These are phyloP conservation scores for Lanzia echinophila DNA, from an alignment of 2,329 filamentous ascomycete species.

Conservation along the genomic window DNA sequence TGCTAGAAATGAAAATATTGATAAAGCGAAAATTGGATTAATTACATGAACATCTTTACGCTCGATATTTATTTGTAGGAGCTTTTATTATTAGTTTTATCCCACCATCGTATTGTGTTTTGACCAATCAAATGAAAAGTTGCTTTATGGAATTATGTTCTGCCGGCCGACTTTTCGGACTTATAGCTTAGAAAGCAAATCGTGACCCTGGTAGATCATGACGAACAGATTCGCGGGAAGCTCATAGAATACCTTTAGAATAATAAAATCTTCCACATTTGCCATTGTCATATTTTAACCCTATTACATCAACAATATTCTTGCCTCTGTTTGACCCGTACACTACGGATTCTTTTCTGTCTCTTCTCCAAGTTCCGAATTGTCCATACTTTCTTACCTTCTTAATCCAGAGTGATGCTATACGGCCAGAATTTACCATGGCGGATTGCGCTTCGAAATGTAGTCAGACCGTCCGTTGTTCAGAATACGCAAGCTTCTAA, in stretches of 20 bases:
- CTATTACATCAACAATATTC: not conserved
- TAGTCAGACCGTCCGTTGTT: slow-evolving; percentile 16
- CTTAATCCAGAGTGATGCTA: slow-evolving; percentile 42
- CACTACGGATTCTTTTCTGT: not conserved
- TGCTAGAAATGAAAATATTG: not conserved
- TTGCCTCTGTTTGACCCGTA: not conserved
- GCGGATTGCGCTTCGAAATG: slow-evolving; percentile 45
- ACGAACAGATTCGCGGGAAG: slow-evolving; percentile 8
- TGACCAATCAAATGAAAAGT: too few species aligned
- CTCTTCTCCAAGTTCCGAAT: not conserved
- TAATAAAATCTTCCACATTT: not conserved
- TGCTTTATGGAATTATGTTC: not conserved
- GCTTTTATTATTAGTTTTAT: too few species aligned
- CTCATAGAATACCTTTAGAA: slow-evolving; percentile 8
- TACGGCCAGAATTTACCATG: slow-evolving; percentile 59
- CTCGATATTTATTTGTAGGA: not conserved
- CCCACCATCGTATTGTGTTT: too few species aligned
- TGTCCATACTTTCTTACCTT: not conserved
- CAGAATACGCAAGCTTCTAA: slow-evolving; percentile 15
- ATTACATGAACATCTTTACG: not conserved
- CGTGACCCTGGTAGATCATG: slow-evolving; percentile 4
- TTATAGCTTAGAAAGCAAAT: slow-evolving; percentile 9
- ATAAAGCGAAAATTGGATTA: not conserved
- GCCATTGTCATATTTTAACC: not conserved
- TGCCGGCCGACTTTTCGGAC: slow-evolving; percentile 7